Evolutionary conservation across 495 filamentous ascomycete species (phyloP).

Genomic region (Neurospora intermedia): DNA sequence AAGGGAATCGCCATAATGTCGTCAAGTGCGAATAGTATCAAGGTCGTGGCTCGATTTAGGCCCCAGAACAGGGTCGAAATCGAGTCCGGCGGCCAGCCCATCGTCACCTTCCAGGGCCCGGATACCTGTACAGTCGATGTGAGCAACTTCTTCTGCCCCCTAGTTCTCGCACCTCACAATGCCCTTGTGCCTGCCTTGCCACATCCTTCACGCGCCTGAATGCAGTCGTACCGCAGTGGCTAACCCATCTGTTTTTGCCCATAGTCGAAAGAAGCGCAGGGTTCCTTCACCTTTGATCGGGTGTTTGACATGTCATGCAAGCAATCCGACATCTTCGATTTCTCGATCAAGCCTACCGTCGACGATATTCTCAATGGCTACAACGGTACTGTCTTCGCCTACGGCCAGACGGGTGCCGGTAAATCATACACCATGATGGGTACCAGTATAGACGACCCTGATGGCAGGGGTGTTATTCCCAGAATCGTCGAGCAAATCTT

Average conservation of each 20-base stretch:
- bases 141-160: constrained; percentile 24
- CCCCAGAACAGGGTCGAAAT: constrained; percentile 93
- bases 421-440: constrained; percentile 99
- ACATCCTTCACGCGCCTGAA: background rate
- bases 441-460: constrained; percentile 84
- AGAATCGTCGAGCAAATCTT: constrained; percentile 98
- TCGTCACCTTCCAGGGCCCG: constrained; percentile 77
- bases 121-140: constrained; percentile 86
- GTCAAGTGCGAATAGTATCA: constrained; percentile 44
- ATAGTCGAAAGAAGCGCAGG: constrained; percentile 73
- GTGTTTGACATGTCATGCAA: constrained; percentile 87
- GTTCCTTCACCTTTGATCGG: constrained; percentile 91
- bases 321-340: constrained; percentile 90
- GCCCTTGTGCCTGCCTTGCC: background rate
- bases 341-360: constrained; percentile 89
- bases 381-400: constrained; percentile 98
- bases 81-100: constrained; percentile 77
- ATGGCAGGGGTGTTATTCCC: constrained; percentile 85
- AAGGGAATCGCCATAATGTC: constrained; percentile 34
- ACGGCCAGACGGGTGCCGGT: constrained; percentile 95
- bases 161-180: background rate
- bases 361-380: constrained; percentile 98
- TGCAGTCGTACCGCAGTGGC: background rate
- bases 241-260: background rate
- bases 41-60: constrained; percentile 92